Conservation (phyloP, 1,284 basidiomycete species). For the Ustilago nuda region DNA sequence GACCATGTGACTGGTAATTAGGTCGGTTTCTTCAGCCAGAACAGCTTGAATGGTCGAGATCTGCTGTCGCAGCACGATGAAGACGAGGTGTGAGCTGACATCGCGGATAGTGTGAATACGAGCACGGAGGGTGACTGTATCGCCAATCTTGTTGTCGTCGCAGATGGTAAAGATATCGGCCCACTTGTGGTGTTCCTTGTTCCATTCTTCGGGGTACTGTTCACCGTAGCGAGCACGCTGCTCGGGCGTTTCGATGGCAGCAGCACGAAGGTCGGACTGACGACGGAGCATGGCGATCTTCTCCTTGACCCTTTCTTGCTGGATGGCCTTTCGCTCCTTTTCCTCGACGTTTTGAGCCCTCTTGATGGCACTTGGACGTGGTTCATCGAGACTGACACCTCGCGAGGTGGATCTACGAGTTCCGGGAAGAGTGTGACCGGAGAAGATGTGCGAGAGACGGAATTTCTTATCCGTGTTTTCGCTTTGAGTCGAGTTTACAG, state of each 20-base stretch:
- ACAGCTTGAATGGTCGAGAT: constrained; percentile 62
- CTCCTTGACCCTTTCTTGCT: constrained; percentile 34
- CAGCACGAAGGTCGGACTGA: constrained; percentile 53
- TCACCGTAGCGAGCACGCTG: constrained; percentile 58
- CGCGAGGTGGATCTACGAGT: constrained; percentile 33
- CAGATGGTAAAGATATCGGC: constrained; percentile 38
- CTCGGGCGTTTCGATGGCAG: constrained; percentile 55
- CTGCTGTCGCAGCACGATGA: constrained; percentile 64
- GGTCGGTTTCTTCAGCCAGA: constrained; percentile 45
- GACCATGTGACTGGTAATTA: constrained; percentile 61
- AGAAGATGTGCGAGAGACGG: constrained; percentile 52
- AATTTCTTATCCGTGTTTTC: constrained; percentile 40
- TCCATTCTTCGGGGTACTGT: constrained; percentile 39
- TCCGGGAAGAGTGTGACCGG: constrained; percentile 25
- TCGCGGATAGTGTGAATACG: constrained; percentile 63
- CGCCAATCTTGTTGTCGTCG: constrained; percentile 41
- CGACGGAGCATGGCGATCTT: constrained; percentile 41
- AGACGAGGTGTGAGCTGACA: constrained; percentile 60
- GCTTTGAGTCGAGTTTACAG: constrained; percentile 28
- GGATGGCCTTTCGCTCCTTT: constrained; percentile 50
- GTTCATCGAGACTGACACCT: constrained; percentile 37
- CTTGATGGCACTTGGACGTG: constrained; percentile 44
- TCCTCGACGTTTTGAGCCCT: constrained; percentile 47
- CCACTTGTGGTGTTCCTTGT: constrained; percentile 38
- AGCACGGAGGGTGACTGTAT: constrained; percentile 51